Conservation (phyloP, 768 basidiomycete genomes). For the Suillus bovinus region DNA sequence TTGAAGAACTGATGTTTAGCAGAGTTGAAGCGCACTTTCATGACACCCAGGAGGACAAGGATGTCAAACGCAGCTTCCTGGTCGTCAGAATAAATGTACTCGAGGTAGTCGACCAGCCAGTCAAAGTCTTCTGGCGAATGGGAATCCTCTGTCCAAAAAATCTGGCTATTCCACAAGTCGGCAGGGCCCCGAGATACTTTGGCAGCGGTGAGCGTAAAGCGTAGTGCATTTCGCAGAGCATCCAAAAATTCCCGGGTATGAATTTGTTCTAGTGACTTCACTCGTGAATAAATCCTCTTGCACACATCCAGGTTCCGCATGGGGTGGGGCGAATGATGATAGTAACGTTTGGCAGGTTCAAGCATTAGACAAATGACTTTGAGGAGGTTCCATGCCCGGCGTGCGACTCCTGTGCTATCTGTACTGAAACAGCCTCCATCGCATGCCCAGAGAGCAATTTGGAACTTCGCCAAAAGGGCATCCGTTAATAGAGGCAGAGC, state of each 20-base stretch:
- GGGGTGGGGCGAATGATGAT: fast-evolving
- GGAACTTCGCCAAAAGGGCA: not conserved
- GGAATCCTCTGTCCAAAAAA: not conserved
- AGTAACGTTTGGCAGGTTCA: not conserved
- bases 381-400: not conserved
- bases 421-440: not conserved
- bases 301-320: not conserved
- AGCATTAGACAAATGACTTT: not conserved
- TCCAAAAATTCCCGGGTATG: no score
- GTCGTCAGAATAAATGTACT: not conserved
- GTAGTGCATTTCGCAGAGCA: not conserved
- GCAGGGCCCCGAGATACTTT: not conserved
- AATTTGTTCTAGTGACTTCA: not conserved
- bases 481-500: not conserved
- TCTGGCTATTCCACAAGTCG: not conserved
- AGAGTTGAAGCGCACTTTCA: not conserved
- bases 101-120: not conserved
- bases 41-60: not conserved
- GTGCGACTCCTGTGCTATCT: not conserved
- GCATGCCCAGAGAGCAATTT: not conserved
- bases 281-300: not conserved
- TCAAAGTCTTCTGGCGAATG: not conserved
- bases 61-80: not conserved
- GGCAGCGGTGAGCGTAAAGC: not conserved
- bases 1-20: not conserved